Evolutionary conservation across 257 asterid species (phyloP).

Genomic region (Nicotiana tomentosiformis): DNA sequence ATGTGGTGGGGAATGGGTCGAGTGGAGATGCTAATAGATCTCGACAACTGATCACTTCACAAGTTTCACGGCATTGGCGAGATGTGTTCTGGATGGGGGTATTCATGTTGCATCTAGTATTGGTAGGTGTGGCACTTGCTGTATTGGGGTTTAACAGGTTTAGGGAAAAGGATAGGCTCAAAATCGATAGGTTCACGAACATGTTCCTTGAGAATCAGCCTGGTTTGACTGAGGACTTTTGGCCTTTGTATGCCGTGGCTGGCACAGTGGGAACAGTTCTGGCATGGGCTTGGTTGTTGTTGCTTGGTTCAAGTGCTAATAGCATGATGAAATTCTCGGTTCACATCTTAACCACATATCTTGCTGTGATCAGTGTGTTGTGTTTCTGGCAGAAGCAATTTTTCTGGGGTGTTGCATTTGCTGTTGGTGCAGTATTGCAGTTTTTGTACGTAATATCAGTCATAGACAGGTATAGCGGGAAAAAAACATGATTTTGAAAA

Average conservation of each 20-base stretch:
- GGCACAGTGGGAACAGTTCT: slow-evolving; percentile 69
- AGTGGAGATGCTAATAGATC: slow-evolving; percentile 22
- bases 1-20: slow-evolving; percentile 34
- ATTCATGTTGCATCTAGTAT: slow-evolving; percentile 63
- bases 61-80: slow-evolving; percentile 68
- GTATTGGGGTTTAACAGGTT: slow-evolving; percentile 88
- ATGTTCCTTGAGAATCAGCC: slow-evolving; percentile 70
- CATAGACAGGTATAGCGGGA: slow-evolving; percentile 69
- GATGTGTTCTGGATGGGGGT: slow-evolving; percentile 87
- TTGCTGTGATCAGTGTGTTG: slow-evolving; percentile 86
- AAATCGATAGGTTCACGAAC: slow-evolving; percentile 73
- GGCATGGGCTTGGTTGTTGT: slow-evolving; percentile 86
- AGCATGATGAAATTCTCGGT: slow-evolving; percentile 86
- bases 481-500: neutral
- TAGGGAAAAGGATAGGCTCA: slow-evolving; percentile 73
- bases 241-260: slow-evolving; percentile 83
- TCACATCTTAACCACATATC: slow-evolving; percentile 88
- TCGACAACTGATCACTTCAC: slow-evolving; percentile 26
- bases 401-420: slow-evolving; percentile 92
- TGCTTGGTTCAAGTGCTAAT: slow-evolving; percentile 71
- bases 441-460: slow-evolving; percentile 85
- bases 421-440: slow-evolving; percentile 83
- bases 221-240: slow-evolving; percentile 90
- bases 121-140: slow-evolving; percentile 68
- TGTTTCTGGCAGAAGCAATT: slow-evolving; percentile 82